Evolutionary conservation across 805 yeast species (phyloP).

Genomic region (Candida khao-thaluensis): DNA sequence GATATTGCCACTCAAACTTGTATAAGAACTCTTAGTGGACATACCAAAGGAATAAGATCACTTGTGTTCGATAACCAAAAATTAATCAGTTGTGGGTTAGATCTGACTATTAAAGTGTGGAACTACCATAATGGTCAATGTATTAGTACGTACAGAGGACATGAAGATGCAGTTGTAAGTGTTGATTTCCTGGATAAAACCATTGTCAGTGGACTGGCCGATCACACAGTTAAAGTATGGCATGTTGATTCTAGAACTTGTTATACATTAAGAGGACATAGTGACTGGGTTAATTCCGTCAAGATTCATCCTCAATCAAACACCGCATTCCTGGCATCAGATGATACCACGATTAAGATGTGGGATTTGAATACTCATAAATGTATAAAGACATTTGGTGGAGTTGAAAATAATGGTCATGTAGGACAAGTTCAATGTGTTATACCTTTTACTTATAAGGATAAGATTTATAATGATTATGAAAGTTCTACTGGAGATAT

Average conservation of each 20-base stretch:
- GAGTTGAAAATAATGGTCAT: conserved; percentile 73
- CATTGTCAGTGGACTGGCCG: conserved; percentile 93
- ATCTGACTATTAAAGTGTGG: conserved; percentile 92
- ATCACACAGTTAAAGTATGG: conserved; percentile 91
- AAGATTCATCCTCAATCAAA: conserved; percentile 77
- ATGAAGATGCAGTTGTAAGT: conserved; percentile 78
- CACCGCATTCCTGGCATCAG: conserved; percentile 83
- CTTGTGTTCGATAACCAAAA: conserved; percentile 85
- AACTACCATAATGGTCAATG: conserved; percentile 93
- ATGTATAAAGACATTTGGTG: conserved; percentile 79
- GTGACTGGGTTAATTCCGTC: conserved; percentile 89
- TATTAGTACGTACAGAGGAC: conserved; percentile 90
- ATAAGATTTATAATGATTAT: conserved; percentile 48
- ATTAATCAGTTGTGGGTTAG: conserved; percentile 88
- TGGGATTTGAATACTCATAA: conserved; percentile 87
- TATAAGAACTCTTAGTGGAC: conserved; percentile 80
- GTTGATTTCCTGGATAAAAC: conserved; percentile 79
- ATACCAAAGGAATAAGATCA: conserved; percentile 81
- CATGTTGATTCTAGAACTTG: conserved; percentile 92
- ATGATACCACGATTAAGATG: conserved; percentile 89
- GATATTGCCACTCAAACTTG: conserved; percentile 76
- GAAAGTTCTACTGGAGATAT: conserved; percentile 29
- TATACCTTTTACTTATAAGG: conserved; percentile 76
- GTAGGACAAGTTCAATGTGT: conserved; percentile 93
- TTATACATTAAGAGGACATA: conserved; percentile 88